Evolutionary conservation across 2,329 filamentous ascomycete genomes (phyloP).

Genomic region (Acrocalymma vagum): DNA sequence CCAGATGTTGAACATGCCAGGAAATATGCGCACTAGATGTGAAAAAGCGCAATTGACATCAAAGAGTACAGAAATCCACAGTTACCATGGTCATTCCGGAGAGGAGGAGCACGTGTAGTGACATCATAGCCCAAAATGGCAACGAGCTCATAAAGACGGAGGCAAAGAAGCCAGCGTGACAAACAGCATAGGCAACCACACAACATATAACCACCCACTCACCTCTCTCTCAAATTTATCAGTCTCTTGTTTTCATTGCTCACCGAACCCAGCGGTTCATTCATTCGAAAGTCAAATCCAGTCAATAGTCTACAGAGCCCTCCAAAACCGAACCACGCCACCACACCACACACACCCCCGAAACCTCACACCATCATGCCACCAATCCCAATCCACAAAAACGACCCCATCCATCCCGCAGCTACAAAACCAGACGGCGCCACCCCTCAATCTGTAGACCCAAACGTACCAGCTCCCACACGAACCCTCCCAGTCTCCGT

Average conservation of each 20-base stretch:
- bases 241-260: not conserved
- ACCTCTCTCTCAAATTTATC: not conserved
- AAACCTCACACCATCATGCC: conserved; percentile 48
- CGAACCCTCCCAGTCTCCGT: conserved; percentile 37
- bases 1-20: too few relatives aligned
- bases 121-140: conserved; percentile 37
- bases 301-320: not conserved
- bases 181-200: conserved; percentile 31
- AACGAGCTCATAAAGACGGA: conserved; percentile 19
- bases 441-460: conserved; percentile 41
- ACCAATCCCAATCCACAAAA: conserved; percentile 56
- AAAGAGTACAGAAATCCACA: too few relatives aligned
- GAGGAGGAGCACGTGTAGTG: conserved; percentile 34
- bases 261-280: not conserved
- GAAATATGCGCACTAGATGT: too few relatives aligned
- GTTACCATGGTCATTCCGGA: too few relatives aligned
- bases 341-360: conserved; percentile 3
- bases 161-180: conserved; percentile 26
- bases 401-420: conserved; percentile 54
- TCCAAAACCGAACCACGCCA: conserved; percentile 3
- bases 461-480: conserved; percentile 41
- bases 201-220: conserved; percentile 1
- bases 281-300: not conserved
- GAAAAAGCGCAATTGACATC: too few relatives aligned
- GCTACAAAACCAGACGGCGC: conserved; percentile 45